Percentiles rank a stretch among this genome's conserved stretches.
phyloP scores from a whole-genome alignment of 352 stramenopile species.

The Aphanomyces euteiches region DNA sequence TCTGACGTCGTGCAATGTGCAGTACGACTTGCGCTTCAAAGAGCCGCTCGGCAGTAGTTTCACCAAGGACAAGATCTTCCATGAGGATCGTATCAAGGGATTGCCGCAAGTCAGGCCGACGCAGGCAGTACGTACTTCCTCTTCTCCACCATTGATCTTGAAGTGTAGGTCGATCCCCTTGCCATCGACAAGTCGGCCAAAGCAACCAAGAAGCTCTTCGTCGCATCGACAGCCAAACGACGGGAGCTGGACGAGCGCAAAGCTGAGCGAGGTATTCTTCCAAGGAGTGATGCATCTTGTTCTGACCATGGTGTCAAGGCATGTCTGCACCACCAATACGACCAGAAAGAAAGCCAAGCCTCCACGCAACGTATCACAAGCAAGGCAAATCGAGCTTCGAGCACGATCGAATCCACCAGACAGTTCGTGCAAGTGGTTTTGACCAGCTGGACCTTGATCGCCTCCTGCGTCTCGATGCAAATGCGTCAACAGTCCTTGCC shows the following conservation, averaged over 20 bases:
- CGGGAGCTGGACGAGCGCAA: constrained; percentile 4
- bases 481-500: neutral
- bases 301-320: neutral
- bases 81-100: constrained; percentile 28
- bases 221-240: neutral
- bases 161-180: constrained; percentile 12
- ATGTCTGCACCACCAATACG: neutral
- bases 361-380: constrained; percentile 1
- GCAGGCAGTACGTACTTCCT: neutral
- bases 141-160: neutral
- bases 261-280: neutral
- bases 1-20: neutral
- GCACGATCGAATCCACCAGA: too few relatives aligned
- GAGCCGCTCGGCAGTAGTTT: constrained; percentile 21
- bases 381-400: neutral
- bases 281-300: neutral
- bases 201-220: constrained; percentile 14
- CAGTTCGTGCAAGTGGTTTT: constrained; percentile 11
- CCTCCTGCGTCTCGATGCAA: neutral
- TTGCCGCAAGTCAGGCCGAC: neutral
- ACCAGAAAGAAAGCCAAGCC: neutral
- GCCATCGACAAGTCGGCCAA: constrained; percentile 26
- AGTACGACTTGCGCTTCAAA: constrained; percentile 30
- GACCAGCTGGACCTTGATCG: constrained; percentile 13
- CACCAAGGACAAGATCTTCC: constrained; percentile 22